These are phyloP conservation scores for Amoebophrya sp. DNA, from an alignment of 169 alveolate species.

Conservation along the genomic window DNA sequence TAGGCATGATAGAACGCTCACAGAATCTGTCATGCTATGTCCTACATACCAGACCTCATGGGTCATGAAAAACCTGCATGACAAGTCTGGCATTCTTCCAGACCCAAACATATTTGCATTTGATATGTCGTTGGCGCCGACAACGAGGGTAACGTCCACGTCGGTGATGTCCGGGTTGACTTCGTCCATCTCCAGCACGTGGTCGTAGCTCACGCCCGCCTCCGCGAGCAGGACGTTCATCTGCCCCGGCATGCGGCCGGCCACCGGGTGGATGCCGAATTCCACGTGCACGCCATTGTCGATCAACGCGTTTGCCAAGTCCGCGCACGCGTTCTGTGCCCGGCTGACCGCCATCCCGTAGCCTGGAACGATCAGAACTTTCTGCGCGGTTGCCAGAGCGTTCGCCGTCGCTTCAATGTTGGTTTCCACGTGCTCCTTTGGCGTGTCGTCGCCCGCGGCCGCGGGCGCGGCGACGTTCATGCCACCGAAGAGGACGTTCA, in stretches of 20 bases:
- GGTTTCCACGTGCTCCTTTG: constrained; percentile 43
- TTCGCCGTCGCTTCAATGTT: constrained; percentile 50
- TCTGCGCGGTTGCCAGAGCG: constrained; percentile 47
- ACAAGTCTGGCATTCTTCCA: no score
- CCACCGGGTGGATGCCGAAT: constrained; percentile 95
- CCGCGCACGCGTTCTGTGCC: constrained; percentile 73
- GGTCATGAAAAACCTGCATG: no score
- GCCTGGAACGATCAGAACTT: constrained; percentile 63
- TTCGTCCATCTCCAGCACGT: constrained; percentile 48
- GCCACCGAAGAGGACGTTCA: constrained; percentile 76
- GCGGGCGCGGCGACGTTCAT: constrained; percentile 57
- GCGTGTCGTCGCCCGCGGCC: neutral
- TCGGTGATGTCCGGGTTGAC: constrained; percentile 22
- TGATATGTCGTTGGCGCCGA: constrained; percentile 50
- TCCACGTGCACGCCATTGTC: constrained; percentile 68
- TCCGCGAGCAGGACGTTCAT: constrained; percentile 91
- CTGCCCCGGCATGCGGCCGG: constrained; percentile 94
- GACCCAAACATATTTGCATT: no score
- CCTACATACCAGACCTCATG: no score
- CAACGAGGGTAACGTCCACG: constrained; percentile 34
- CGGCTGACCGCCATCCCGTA: constrained; percentile 68
- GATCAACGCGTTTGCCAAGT: constrained; percentile 54
- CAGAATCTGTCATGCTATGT: no score
- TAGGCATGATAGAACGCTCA: no score
- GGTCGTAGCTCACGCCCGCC: constrained; percentile 69